Base-by-base conservation (phyloP, 306 rosid species). In the Prunus salicina region DNA sequence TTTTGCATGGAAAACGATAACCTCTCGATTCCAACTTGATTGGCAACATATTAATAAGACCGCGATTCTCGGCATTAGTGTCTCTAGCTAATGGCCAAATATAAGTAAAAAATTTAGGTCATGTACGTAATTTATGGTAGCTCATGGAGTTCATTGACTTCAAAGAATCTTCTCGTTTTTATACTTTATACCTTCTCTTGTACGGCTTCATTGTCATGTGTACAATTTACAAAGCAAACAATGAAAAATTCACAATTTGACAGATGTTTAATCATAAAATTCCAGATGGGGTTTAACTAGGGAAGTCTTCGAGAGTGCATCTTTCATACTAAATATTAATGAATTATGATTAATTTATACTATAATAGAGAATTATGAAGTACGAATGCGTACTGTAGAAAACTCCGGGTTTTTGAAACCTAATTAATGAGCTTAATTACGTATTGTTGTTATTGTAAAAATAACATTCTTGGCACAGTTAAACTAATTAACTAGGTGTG, bases 11-110 rank as follows among this genome's bases (percentile, higher is more conserved):
- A 81, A 84, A 82, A 84, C 86, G 87, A 86, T 78, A 84, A 78
- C 77, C 12, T 41, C 65, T 53, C 61, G 79, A 83, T 84, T 80
- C 27, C 45, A 62, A 82, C 71, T 82, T 80, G 82, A 67, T 73
- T 76, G 60, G 41, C 69, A 49, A 71, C 65, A 61, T 66, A 19
- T 69, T 47, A 64, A 46, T 58, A 50, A 46, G 45, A 83, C 94
- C 97, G 89, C 38, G 90, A 91, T 87, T 87, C 81, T 87, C 86
- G 94, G 63, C 41, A 83, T 89, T 80, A 80, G 87, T 89, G 87
- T 80, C 84, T 66, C 82, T 78, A 80, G 73, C 50, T 58, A 47
- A 47, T 56, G 53, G 65, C 78, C 72, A 74, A 13, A 24, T 72
- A 61, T 64, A 12, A 19, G 19, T 73, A 79, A 62, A 64, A 76